Evolutionary conservation across 106 monocot genomes (phyloP).

Genomic region (Hemerocallis citrina): DNA sequence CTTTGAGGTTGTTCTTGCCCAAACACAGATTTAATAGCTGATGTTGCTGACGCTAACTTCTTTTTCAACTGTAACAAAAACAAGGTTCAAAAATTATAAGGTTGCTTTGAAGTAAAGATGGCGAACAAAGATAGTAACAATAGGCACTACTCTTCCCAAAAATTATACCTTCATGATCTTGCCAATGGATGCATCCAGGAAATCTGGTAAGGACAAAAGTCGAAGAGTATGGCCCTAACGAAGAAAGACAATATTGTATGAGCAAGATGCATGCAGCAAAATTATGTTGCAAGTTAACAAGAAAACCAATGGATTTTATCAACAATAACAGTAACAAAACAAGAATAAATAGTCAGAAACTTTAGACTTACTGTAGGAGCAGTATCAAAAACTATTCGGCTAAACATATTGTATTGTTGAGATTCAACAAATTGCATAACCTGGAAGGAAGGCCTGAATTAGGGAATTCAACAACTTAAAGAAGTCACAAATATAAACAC

Average conservation of each 20-base stretch:
- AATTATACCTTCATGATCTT: conserved; percentile 75
- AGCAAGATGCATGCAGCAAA: not conserved
- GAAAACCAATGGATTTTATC: not conserved
- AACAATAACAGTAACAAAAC: not conserved
- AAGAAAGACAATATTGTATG: not conserved
- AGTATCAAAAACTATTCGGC: conserved; percentile 94
- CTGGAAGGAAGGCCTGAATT: conserved; percentile 23
- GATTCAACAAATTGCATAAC: conserved; percentile 99
- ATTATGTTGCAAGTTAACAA: not conserved
- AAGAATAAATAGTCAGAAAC: not conserved
- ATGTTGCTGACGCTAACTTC: conserved; percentile 87
- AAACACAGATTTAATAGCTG: conserved; percentile 97
- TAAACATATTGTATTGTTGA: conserved; percentile 86
- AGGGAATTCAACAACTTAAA: not conserved
- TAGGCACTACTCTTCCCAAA: no score
- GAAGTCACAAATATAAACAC: not conserved
- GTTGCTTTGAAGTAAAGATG: no score
- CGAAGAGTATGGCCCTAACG: conserved; percentile 90
- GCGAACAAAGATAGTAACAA: no score
- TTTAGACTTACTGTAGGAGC: conserved; percentile 77
- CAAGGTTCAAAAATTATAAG: no score
- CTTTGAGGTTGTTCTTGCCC: conserved; percentile 53
- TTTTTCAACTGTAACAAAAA: conserved; percentile 51
- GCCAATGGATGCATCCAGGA: conserved; percentile 92
- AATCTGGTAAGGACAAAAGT: conserved; percentile 96